Percentiles rank a stretch among this genome's conserved stretches.
phyloP scores from a whole-genome alignment of 2,329 filamentous ascomycete species.

The Neonectria coccinea region DNA sequence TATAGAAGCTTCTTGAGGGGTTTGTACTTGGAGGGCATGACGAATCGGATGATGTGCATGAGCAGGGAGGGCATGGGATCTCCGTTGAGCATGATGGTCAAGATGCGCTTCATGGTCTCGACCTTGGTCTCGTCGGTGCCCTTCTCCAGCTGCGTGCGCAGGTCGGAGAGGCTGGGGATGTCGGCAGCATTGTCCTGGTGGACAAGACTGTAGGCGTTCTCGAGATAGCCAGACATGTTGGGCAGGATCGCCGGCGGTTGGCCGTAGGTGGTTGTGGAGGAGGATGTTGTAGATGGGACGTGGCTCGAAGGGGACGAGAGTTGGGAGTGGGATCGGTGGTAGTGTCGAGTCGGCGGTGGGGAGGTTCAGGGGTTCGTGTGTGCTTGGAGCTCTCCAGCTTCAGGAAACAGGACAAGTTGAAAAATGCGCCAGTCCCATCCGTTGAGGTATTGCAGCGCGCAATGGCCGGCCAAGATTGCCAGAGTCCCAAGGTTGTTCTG shows the following conservation, averaged over 20 bases:
- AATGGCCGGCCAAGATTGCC: constrained; percentile 46
- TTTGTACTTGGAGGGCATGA: constrained; percentile 99
- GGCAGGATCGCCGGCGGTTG: constrained; percentile 42
- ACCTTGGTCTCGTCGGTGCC: constrained; percentile 92
- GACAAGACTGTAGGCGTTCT: constrained; percentile 95
- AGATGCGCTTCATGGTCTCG: constrained; percentile 95
- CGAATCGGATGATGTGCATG: constrained; percentile 99
- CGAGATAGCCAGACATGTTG: constrained; percentile 94
- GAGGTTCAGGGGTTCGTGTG: constrained; percentile 48
- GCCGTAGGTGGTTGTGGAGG: constrained; percentile 35
- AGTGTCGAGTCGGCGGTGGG: constrained; percentile 49
- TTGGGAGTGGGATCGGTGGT: constrained; percentile 43
- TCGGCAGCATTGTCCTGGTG: constrained; percentile 98
- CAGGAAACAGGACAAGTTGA: constrained; percentile 39
- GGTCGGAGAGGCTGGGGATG: constrained; percentile 87
- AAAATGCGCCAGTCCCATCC: constrained; percentile 48
- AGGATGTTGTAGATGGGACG: constrained; percentile 46
- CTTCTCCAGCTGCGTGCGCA: constrained; percentile 94
- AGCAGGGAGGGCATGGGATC: constrained; percentile 94
- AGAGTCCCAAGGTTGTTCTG: constrained; percentile 45
- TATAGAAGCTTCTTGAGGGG: constrained; percentile 97
- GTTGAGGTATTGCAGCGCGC: constrained; percentile 42
- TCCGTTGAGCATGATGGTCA: constrained; percentile 98
- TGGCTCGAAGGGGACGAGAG: constrained; percentile 43
- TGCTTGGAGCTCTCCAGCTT: constrained; percentile 41